These are phyloP conservation scores for Solanum habrochaites DNA, from an alignment of 257 asterid species.

Conservation along the genomic window DNA sequence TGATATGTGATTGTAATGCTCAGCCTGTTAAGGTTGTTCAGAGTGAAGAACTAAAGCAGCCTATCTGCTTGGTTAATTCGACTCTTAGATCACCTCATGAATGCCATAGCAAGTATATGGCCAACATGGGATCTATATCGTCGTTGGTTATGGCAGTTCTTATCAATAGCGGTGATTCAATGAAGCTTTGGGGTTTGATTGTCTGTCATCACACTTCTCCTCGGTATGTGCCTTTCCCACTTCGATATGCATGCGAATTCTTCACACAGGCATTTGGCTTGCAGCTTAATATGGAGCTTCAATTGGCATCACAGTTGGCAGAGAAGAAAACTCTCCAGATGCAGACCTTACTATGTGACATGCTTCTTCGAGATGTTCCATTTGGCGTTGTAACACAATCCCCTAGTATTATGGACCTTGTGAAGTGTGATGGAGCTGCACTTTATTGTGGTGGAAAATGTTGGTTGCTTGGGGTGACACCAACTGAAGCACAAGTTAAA, in stretches of 20 bases:
- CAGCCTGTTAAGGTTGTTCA: conserved; percentile 38
- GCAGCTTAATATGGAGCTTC: conserved; percentile 53
- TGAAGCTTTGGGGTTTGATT: conserved; percentile 55
- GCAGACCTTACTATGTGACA: conserved; percentile 51
- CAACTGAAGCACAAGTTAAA: conserved; percentile 34
- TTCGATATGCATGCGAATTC: conserved; percentile 50
- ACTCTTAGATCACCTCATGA: conserved; percentile 49
- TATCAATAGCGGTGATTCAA: conserved; percentile 19
- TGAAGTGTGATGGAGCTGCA: conserved; percentile 66
- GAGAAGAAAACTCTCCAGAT: conserved; percentile 41
- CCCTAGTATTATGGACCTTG: conserved; percentile 57
- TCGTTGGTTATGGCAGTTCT: conserved; percentile 47
- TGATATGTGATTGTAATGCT: conserved; percentile 42
- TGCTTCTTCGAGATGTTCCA: conserved; percentile 52
- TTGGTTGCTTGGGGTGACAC: conserved; percentile 62
- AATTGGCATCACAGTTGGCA: conserved; percentile 29
- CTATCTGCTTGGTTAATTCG: conserved; percentile 51
- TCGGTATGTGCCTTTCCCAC: conserved; percentile 38
- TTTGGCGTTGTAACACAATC: conserved; percentile 41
- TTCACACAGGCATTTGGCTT: conserved; percentile 41
- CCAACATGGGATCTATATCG: conserved; percentile 48
- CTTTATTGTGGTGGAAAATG: conserved; percentile 32
- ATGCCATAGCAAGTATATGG: conserved; percentile 49
- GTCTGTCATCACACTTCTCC: conserved; percentile 59
- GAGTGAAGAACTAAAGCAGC: conserved; percentile 29